These are phyloP conservation scores for Dictyostelium capitatum DNA, from an alignment of 78 protist species.

Conservation along the genomic window DNA sequence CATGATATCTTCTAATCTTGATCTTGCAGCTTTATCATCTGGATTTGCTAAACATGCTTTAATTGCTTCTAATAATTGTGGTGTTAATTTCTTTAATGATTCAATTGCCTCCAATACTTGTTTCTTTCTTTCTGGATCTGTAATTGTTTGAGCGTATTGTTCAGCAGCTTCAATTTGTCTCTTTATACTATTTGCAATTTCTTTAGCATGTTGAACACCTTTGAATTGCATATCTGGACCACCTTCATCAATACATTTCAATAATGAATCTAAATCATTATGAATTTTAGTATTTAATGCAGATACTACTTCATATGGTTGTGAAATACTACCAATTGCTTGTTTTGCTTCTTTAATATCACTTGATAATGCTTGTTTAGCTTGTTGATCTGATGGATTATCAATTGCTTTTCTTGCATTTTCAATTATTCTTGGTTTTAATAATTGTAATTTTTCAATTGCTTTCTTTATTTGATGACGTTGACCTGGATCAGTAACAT, in stretches of 20 bases:
- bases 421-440: constrained; percentile 64
- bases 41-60: constrained; percentile 66
- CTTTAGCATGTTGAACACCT: constrained; percentile 80
- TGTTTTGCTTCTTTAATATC: constrained; percentile 59
- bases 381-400: constrained; percentile 64
- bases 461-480: constrained; percentile 63
- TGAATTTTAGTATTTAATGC: constrained; percentile 66
- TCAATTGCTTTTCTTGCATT: constrained; percentile 33
- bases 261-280: constrained; percentile 28
- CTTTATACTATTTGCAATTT: constrained; percentile 56
- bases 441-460: constrained; percentile 19
- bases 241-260: constrained; percentile 61
- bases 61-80: constrained; percentile 64
- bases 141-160: constrained; percentile 29
- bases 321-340: constrained; percentile 32
- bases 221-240: constrained; percentile 79
- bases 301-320: constrained; percentile 54
- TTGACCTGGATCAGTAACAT: constrained; percentile 35
- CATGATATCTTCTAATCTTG: constrained; percentile 16
- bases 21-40: constrained; percentile 58
- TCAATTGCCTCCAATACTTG: constrained; percentile 57
- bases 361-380: not conserved
- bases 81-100: constrained; percentile 35
- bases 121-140: constrained; percentile 59
- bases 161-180: constrained; percentile 78